Evolutionary conservation across 495 filamentous ascomycete species (phyloP).

Genomic region (Sordaria brevicollis): DNA sequence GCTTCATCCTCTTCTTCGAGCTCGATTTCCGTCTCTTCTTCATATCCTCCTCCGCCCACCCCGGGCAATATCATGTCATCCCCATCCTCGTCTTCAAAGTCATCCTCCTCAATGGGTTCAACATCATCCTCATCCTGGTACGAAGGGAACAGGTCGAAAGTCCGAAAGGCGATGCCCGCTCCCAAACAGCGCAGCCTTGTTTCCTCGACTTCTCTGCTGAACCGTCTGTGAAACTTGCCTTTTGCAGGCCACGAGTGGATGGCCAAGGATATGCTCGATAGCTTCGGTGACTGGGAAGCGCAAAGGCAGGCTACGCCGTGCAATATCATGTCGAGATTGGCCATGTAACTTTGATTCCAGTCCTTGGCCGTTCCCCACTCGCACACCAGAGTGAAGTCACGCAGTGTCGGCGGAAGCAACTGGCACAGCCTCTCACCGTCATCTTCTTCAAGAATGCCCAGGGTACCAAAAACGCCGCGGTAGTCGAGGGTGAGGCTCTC

Average conservation of each 20-base stretch:
- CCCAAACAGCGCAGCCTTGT: conserved; percentile 12
- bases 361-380: conserved; percentile 24
- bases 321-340: conserved; percentile 24
- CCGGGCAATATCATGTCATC: background rate
- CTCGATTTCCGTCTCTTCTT: conserved; percentile 14
- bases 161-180: conserved; percentile 19
- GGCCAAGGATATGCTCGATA: conserved; percentile 18
- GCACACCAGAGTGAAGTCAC: conserved; percentile 22
- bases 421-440: conserved; percentile 24
- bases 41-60: background rate
- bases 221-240: conserved; percentile 19
- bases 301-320: conserved; percentile 22
- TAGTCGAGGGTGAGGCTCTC: conserved; percentile 22
- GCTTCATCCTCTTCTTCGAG: conserved; percentile 28
- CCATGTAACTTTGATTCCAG: conserved; percentile 23
- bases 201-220: conserved; percentile 19
- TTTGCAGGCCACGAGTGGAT: conserved; percentile 28
- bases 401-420: conserved; percentile 16
- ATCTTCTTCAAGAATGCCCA: conserved; percentile 23
- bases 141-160: conserved; percentile 20
- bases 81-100: conserved; percentile 7
- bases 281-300: conserved; percentile 4
- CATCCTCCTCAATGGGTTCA: conserved; percentile 8
- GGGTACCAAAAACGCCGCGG: conserved; percentile 23
- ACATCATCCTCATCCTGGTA: conserved; percentile 24